Evolutionary conservation across 169 alveolate species (phyloP).

Genomic region (Plasmodium fragile): DNA sequence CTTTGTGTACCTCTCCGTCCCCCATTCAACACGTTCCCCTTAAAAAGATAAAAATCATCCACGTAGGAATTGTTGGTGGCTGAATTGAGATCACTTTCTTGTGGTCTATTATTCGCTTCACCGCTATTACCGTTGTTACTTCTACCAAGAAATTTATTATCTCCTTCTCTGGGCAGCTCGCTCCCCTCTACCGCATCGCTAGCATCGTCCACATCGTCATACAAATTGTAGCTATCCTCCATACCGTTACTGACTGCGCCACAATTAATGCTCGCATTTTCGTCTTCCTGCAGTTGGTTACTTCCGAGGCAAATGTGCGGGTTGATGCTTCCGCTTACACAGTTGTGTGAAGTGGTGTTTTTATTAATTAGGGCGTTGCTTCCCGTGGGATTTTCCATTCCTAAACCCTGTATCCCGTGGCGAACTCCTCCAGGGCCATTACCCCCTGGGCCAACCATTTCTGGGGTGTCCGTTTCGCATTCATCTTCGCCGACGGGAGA

Average conservation of each 20-base stretch:
- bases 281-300: neutral
- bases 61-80: neutral
- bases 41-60: neutral
- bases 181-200: neutral
- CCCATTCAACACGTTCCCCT: neutral
- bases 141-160: neutral
- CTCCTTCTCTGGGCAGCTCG: neutral
- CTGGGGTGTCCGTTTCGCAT: slow-evolving; percentile 81
- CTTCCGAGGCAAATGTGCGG: neutral
- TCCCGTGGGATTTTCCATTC: neutral
- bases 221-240: neutral
- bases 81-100: neutral
- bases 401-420: neutral
- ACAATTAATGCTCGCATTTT: neutral
- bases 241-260: neutral
- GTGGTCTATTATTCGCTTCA: neutral
- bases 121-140: neutral
- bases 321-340: neutral
- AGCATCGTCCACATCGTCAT: neutral
- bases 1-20: neutral
- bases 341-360: neutral
- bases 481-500: slow-evolving; percentile 78
- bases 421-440: neutral
- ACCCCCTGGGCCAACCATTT: slow-evolving; percentile 7
- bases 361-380: neutral